Evolutionary conservation across 2,329 filamentous ascomycete species (phyloP), one percentile per base, ranked within the genome.

Genomic region (Coccinonectria pachysandricola): DNA sequence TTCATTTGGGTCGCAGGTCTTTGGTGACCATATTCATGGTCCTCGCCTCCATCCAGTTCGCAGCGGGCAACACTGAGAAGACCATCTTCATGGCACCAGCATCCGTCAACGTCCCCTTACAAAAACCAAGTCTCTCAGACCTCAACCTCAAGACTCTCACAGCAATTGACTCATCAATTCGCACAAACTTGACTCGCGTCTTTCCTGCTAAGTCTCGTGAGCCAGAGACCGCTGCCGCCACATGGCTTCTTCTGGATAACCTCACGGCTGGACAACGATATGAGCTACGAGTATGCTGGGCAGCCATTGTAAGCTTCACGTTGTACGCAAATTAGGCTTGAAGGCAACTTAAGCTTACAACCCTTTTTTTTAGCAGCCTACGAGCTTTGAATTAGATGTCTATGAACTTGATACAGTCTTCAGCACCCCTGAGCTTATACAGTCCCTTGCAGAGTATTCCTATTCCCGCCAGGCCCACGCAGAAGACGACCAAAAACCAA

Each of bases 261-360:
- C 64, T 98, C 28, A 64, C 57, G n/a, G 68, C 73, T 18, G 72
- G 74, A 8, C 78, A 79, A 46, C 71, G 86, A 39, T 95, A 96
- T 64, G 91, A 98, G 62, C 70, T 93, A 24, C 76, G 91, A 28
- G 67, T 95, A 33, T 96, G 88, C 59, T 98, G 88, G 87, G 68
- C 85, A 34, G 91, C 91, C 20, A 91, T 79, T 34, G 88, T 94
- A 68, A 57, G 81, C 67, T 16, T 21, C 24, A 19, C 24, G 26
- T 15, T 19, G 26, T 15, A 23, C 30, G 19, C 21, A 23, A 7
- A 34, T 19, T 11, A 19, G 14, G 16, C 12, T 15, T 10, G 9
- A 12, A 4, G 19, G 13, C 17, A 15, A 8, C 8, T 5, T 13
- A 19, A 9, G 14, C 27, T 43, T 27, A 43, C 22, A 4, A 13